phyloP scores from a whole-genome alignment of 2,329 filamentous ascomycete species.

The Neofusicoccum laricinum region DNA sequence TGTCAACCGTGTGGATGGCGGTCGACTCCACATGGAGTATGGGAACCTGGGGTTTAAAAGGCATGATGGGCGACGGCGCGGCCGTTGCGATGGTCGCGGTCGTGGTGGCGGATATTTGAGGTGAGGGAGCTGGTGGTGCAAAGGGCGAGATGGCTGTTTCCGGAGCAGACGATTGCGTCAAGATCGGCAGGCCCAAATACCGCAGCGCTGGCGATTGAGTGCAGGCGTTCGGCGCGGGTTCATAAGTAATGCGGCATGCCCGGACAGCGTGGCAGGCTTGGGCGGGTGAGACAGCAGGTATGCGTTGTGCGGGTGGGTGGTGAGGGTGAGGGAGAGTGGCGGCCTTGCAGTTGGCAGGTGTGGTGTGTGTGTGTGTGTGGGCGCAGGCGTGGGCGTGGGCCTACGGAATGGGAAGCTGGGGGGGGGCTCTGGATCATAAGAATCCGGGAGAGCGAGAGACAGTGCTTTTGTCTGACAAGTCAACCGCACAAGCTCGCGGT shows the following conservation, averaged over 20 bases:
- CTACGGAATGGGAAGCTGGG: conserved; percentile 15
- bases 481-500: conserved; percentile 14
- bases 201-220: conserved; percentile 13
- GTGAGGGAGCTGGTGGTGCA: conserved; percentile 4
- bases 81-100: conserved; percentile 18
- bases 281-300: conserved; percentile 14
- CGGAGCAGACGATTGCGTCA: conserved; percentile 23
- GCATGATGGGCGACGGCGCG: conserved; percentile 57
- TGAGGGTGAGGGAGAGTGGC: conserved; percentile 13
- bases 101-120: conserved; percentile 18
- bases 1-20: conserved; percentile 93
- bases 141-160: conserved; percentile 20
- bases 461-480: conserved; percentile 18
- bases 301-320: conserved; percentile 9
- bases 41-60: conserved; percentile 76
- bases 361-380: conserved; percentile 2
- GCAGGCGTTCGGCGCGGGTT: conserved; percentile 10
- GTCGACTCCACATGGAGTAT: conserved; percentile 89
- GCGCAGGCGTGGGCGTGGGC: conserved; percentile 1
- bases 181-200: conserved; percentile 23
- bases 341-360: conserved; percentile 16
- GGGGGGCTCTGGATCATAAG: conserved; percentile 14
- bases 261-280: conserved; percentile 17
- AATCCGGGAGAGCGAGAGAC: conserved; percentile 14
- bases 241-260: conserved; percentile 14